A percentile compares a stretch with the other conserved stretches of the same genome.
phyloP scores from a whole-genome alignment of 2,329 filamentous ascomycete species.

The Seiridium cupressi region DNA sequence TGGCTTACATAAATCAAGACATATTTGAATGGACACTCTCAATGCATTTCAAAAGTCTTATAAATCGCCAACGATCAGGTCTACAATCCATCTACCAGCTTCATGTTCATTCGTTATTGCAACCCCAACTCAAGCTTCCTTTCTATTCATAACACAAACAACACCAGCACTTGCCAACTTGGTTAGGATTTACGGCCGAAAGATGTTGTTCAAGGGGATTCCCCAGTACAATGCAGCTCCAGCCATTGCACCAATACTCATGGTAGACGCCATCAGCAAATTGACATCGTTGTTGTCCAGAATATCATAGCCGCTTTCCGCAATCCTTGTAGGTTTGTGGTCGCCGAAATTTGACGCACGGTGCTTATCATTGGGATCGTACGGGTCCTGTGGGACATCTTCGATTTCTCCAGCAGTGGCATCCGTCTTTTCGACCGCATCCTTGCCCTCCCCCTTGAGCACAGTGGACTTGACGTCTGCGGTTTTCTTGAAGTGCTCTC shows the following conservation, averaged over 20 bases:
- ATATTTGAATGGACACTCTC: too few species aligned
- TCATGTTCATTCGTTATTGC: too few species aligned
- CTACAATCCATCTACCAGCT: too few species aligned
- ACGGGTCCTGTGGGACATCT: constrained; percentile 37
- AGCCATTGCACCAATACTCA: constrained; percentile 77
- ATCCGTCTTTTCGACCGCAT: constrained; percentile 35
- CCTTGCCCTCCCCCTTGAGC: constrained; percentile 42
- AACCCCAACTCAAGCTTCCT: not conserved
- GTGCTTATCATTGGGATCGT: constrained; percentile 48
- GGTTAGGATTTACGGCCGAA: constrained; percentile 23
- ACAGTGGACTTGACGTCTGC: constrained; percentile 38
- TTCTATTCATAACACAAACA: not conserved
- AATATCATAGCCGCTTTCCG: constrained; percentile 68
- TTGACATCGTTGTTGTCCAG: constrained; percentile 97
- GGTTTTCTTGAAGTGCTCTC: constrained; percentile 28
- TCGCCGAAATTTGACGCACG: constrained; percentile 52
- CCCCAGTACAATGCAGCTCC: constrained; percentile 61
- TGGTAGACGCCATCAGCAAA: constrained; percentile 79
- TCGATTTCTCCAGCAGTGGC: constrained; percentile 34
- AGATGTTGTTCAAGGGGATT: constrained; percentile 46
- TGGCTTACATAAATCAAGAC: too few species aligned
- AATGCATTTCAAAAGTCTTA: too few species aligned
- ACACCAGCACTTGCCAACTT: too few species aligned
- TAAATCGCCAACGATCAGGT: too few species aligned
- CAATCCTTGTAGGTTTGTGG: constrained; percentile 57